A percentile compares a stretch with the other conserved stretches of the same genome.
Conservation (phyloP, 176 grass and related monocot genomes). For the Typha latifolia region DNA sequence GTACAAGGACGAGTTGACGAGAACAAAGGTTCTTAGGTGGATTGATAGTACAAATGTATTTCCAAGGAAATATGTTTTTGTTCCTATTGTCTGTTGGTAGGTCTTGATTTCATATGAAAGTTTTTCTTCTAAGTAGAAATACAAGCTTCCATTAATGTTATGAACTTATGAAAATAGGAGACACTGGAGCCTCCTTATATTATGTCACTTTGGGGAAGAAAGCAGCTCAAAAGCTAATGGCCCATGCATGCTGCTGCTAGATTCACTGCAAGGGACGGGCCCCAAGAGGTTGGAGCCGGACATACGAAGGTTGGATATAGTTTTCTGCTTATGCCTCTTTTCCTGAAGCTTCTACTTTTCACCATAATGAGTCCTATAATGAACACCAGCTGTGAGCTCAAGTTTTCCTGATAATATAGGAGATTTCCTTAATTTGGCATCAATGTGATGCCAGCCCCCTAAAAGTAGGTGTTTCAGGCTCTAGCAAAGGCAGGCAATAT, state of each 20-base stretch:
- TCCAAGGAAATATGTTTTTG: conserved; percentile 72
- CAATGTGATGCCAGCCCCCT: neutral
- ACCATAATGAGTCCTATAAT: neutral
- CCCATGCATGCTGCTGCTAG: conserved; percentile 76
- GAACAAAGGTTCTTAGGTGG: conserved; percentile 71
- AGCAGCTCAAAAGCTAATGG: conserved; percentile 31
- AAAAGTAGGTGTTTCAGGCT: neutral
- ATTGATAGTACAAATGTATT: conserved; percentile 71
- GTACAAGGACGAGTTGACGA: conserved; percentile 33
- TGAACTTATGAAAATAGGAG: conserved; percentile 29
- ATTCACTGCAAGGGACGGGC: conserved; percentile 64
- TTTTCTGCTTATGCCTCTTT: neutral
- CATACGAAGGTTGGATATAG: conserved; percentile 45
- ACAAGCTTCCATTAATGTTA: neutral
- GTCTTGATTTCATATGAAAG: conserved; percentile 15
- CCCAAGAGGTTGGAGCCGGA: conserved; percentile 40
- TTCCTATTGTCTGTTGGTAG: conserved; percentile 81
- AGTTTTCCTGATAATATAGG: neutral
- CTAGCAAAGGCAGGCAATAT: neutral
- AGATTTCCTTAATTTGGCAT: neutral
- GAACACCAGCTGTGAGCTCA: neutral
- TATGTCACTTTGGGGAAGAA: conserved; percentile 69
- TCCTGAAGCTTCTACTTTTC: neutral
- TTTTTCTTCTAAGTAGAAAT: conserved; percentile 3
- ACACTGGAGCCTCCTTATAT: conserved; percentile 93